Percentiles rank a stretch among this genome's conserved stretches.
phyloP scores from a whole-genome alignment of 768 basidiomycete genomes.

The Erythrobasidium yunnanense region DNA sequence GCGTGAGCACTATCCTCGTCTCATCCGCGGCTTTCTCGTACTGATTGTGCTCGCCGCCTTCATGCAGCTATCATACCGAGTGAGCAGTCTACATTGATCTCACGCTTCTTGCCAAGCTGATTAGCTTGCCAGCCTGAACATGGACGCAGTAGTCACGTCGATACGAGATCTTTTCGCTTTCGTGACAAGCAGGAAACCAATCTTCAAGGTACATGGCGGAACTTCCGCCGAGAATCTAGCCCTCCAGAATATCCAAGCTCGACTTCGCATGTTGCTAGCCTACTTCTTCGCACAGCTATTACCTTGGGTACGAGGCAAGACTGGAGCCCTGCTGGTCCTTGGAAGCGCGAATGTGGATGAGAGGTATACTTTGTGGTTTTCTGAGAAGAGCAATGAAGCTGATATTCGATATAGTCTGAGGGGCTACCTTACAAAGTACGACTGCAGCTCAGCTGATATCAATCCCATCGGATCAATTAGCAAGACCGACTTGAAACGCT shows the following conservation, averaged over 20 bases:
- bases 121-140: slow-evolving; percentile 89
- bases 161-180: slow-evolving; percentile 70
- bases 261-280: slow-evolving; percentile 83
- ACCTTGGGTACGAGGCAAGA: slow-evolving; percentile 75
- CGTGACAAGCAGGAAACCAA: slow-evolving; percentile 62
- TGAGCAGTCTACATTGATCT: not conserved
- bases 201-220: slow-evolving; percentile 79
- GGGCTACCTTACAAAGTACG: slow-evolving; percentile 96
- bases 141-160: slow-evolving; percentile 80
- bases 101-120: slow-evolving; percentile 44
- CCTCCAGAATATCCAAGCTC: slow-evolving; percentile 94
- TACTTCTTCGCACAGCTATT: slow-evolving; percentile 92
- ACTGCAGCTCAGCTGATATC: slow-evolving; percentile 87
- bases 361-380: slow-evolving; percentile 48
- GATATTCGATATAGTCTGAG: slow-evolving; percentile 54
- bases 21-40: not conserved
- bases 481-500: slow-evolving; percentile 92
- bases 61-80: slow-evolving; percentile 12
- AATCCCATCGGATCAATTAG: slow-evolving; percentile 98
- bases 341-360: slow-evolving; percentile 98
- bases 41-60: not conserved
- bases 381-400: not conserved
- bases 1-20: slow-evolving; percentile 48
- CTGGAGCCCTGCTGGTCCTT: slow-evolving; percentile 81
- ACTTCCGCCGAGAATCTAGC: slow-evolving; percentile 81